Conservation (phyloP, 805 yeast species). For the Metschnikowia chrysomelidarum region DNA sequence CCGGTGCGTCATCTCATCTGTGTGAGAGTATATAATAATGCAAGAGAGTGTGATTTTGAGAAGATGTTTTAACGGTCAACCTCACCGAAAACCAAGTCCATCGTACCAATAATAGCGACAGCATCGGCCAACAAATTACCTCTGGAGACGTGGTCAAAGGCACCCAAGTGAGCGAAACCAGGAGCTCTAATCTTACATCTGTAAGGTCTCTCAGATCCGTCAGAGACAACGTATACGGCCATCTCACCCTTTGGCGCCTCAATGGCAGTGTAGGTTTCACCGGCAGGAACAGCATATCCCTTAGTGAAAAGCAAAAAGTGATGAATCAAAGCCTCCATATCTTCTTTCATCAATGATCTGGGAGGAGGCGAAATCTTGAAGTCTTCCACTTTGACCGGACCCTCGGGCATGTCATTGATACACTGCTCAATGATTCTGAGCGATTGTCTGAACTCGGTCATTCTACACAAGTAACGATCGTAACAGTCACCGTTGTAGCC, state of each 20-base stretch:
- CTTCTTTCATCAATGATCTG: conserved; percentile 79
- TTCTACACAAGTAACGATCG: conserved; percentile 83
- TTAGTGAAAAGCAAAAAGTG: conserved; percentile 85
- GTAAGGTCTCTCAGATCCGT: conserved; percentile 88
- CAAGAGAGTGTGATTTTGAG: conserved; percentile 10
- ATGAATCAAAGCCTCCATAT: conserved; percentile 89
- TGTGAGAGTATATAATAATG: conserved; percentile 8
- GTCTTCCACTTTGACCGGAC: conserved; percentile 89
- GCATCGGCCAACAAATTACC: conserved; percentile 89
- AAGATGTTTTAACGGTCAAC: conserved; percentile 69
- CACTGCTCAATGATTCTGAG: conserved; percentile 87
- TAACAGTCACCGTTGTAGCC: conserved; percentile 89
- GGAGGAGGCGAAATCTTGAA: conserved; percentile 83
- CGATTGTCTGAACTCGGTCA: conserved; percentile 91
- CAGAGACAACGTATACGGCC: conserved; percentile 87
- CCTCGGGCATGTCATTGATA: conserved; percentile 87
- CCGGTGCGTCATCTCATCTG: conserved; percentile 8
- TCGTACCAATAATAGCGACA: conserved; percentile 90
- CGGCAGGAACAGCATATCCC: conserved; percentile 86
- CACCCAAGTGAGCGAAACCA: conserved; percentile 87
- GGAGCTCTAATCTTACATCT: conserved; percentile 94
- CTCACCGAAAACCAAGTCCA: conserved; percentile 94
- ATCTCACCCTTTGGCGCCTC: conserved; percentile 96
- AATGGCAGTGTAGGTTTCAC: conserved; percentile 87
- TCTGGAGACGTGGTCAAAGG: conserved; percentile 82